Conservation (phyloP, 1,139 yeast species). For the Hanseniaspora uvarum region DNA sequence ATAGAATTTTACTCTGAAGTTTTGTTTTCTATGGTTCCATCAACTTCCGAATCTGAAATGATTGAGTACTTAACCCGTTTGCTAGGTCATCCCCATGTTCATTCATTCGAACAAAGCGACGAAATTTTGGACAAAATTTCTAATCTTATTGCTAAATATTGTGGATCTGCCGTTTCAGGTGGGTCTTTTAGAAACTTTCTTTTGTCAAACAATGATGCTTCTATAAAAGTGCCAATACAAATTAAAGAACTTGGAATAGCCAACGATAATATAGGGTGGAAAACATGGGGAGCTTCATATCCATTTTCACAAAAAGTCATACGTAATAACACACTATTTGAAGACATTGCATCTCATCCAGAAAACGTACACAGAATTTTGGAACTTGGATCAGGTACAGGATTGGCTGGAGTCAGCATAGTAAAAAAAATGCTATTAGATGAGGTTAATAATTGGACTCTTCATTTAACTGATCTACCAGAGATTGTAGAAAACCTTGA, state of each 20-base stretch:
- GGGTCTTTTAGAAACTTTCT: not conserved
- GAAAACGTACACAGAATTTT: conserved; percentile 34
- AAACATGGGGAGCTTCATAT: conserved; percentile 92
- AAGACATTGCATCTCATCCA: not conserved
- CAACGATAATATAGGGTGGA: conserved; percentile 75
- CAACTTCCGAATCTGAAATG: not conserved
- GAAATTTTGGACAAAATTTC: not conserved
- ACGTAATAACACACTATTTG: conserved; percentile 15
- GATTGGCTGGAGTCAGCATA: conserved; percentile 69
- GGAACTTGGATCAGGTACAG: conserved; percentile 92
- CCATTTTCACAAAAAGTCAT: conserved; percentile 46
- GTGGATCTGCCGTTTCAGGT: conserved; percentile 11
- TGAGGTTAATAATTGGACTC: conserved; percentile 25
- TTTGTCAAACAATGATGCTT: not conserved
- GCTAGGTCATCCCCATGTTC: conserved; percentile 19
- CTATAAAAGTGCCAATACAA: not conserved
- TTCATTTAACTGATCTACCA: conserved; percentile 64
- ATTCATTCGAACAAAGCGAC: conserved; percentile 28
- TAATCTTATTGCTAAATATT: not conserved
- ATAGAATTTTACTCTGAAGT: not conserved
- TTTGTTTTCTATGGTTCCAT: not conserved
- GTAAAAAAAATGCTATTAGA: conserved; percentile 24
- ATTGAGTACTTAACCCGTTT: not conserved
- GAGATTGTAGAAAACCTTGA: conserved; percentile 62
- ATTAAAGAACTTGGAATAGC: conserved; percentile 79